These are phyloP conservation scores for Aphanomyces euteiches DNA, from an alignment of 352 stramenopile species.

Conservation along the genomic window DNA sequence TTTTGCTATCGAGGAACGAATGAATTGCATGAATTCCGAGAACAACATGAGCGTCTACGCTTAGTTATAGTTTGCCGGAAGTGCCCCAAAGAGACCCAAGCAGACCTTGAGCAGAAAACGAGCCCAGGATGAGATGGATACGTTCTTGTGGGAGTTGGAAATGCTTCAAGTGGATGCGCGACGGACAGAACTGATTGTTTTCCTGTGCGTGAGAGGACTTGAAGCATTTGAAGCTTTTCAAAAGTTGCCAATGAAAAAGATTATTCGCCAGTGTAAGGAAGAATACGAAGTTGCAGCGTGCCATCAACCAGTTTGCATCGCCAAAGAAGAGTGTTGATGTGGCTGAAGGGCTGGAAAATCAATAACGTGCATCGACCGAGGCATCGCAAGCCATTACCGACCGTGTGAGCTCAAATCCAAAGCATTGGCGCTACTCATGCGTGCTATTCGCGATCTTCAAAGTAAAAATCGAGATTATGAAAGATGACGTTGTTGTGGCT, in stretches of 20 bases:
- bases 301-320: conserved; percentile 75
- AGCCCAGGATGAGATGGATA: conserved; percentile 65
- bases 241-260: conserved; percentile 65
- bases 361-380: conserved; percentile 53
- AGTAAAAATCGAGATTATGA: conserved; percentile 67
- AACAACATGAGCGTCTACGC: conserved; percentile 87
- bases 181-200: conserved; percentile 76
- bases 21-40: conserved; percentile 89
- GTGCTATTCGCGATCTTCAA: conserved; percentile 82
- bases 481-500: conserved; percentile 33
- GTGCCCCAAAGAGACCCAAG: conserved; percentile 33
- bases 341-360: conserved; percentile 41
- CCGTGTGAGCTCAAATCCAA: conserved; percentile 71
- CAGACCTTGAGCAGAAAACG: neutral
- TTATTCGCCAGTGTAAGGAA: conserved; percentile 77
- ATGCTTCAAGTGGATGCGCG: conserved; percentile 80
- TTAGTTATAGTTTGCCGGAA: conserved; percentile 58
- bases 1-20: conserved; percentile 75
- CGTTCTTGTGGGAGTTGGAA: conserved; percentile 82
- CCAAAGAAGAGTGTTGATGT: conserved; percentile 50
- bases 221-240: conserved; percentile 78
- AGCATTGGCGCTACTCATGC: conserved; percentile 76
- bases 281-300: conserved; percentile 83
- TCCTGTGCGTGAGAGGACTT: conserved; percentile 73
- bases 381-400: conserved; percentile 51